These are phyloP conservation scores for Fusarium musae DNA, from an alignment of 2,329 filamentous ascomycete species.

Conservation along the genomic window DNA sequence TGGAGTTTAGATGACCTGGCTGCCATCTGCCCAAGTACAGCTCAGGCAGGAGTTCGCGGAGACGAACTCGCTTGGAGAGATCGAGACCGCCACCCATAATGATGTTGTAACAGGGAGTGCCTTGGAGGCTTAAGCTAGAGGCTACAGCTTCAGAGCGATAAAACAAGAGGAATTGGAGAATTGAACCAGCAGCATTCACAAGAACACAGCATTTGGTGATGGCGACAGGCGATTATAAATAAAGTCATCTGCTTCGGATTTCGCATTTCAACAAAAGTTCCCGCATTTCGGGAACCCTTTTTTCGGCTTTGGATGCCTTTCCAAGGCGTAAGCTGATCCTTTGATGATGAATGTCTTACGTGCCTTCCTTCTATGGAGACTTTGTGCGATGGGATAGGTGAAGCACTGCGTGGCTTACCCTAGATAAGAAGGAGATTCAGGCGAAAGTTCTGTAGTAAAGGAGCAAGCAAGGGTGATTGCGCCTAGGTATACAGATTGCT, in stretches of 20 bases:
- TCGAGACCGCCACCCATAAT: neutral
- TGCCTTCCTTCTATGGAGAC: neutral
- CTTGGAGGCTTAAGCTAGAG: neutral
- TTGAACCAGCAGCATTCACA: neutral
- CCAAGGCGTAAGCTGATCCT: neutral
- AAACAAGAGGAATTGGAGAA: no score
- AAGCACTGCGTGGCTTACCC: neutral
- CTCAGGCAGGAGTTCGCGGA: constrained; percentile 58
- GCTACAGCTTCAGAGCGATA: neutral
- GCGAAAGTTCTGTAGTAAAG: no score
- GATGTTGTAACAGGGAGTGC: neutral
- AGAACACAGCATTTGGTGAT: no score
- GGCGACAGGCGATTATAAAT: neutral
- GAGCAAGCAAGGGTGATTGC: rapidly evolving
- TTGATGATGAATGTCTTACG: neutral
- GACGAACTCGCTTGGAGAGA: constrained; percentile 27
- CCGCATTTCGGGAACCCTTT: constrained; percentile 6
- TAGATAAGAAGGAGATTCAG: neutral
- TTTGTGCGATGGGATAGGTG: neutral
- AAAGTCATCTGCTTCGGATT: neutral
- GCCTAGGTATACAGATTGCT: no score
- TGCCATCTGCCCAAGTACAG: constrained; percentile 57
- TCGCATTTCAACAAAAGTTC: constrained; percentile 4
- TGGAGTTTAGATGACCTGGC: constrained; percentile 59
- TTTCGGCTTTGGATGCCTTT: constrained; percentile 3